These are phyloP conservation scores for Cryphonectria parasitica DNA, from an alignment of 2,329 filamentous ascomycete genomes.

Conservation along the genomic window DNA sequence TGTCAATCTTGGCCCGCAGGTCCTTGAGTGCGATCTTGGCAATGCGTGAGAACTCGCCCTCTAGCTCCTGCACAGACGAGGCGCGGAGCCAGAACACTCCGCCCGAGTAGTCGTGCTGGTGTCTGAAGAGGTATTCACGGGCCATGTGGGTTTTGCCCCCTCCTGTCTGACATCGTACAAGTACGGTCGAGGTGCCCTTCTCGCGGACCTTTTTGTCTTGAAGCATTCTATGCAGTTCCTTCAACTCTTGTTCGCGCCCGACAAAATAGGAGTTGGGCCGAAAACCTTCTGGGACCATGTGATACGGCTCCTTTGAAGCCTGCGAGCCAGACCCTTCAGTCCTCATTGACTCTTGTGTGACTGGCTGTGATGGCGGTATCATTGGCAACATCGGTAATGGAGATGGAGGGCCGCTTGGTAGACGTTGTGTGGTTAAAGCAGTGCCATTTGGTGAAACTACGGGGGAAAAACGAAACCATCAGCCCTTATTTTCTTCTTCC, in stretches of 20 bases:
- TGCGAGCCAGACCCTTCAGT: slow-evolving; percentile 16
- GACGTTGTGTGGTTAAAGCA: slow-evolving; percentile 18
- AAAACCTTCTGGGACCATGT: slow-evolving; percentile 58
- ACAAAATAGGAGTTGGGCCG: slow-evolving; percentile 66
- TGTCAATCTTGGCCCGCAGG: slow-evolving; percentile 44
- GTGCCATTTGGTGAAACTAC: slow-evolving; percentile 28
- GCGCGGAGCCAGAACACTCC: slow-evolving; percentile 73
- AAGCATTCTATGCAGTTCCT: slow-evolving; percentile 61
- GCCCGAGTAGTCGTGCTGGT: slow-evolving; percentile 63
- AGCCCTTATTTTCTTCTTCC: slow-evolving; percentile 31
- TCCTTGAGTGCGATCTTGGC: slow-evolving; percentile 58
- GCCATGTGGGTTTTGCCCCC: slow-evolving; percentile 72
- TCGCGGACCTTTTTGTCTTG: slow-evolving; percentile 59
- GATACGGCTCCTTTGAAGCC: slow-evolving; percentile 34
- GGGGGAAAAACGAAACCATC: slow-evolving; percentile 28
- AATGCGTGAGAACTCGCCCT: slow-evolving; percentile 68
- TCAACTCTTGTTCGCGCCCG: slow-evolving; percentile 62
- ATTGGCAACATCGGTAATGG: slow-evolving; percentile 28
- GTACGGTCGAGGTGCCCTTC: slow-evolving; percentile 63
- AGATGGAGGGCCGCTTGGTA: slow-evolving; percentile 25
- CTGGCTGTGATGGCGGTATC: slow-evolving; percentile 3
- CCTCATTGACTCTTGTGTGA: slow-evolving; percentile 2
- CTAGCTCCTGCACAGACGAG: slow-evolving; percentile 60
- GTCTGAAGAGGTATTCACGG: slow-evolving; percentile 66
- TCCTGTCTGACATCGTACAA: slow-evolving; percentile 67